Conservation (phyloP, 2,329 filamentous ascomycete genomes). For the Aurifilum marmelostoma region DNA sequence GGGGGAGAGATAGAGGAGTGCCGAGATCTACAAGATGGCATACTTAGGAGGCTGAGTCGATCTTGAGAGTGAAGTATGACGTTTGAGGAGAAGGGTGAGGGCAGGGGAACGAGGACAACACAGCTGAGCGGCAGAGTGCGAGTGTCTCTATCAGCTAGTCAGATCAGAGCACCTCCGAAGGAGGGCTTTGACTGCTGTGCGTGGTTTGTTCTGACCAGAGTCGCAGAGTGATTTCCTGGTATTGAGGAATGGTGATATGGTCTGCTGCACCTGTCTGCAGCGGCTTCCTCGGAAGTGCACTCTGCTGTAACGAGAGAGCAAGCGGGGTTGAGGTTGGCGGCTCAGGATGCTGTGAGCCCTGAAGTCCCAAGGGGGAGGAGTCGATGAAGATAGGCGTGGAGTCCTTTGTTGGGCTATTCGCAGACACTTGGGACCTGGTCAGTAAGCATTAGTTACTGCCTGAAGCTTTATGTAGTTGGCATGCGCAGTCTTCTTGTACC, state of each 20-base stretch:
- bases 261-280: background rate
- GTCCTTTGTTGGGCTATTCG: background rate
- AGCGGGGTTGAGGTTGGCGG: background rate
- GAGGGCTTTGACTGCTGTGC: background rate
- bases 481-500: background rate
- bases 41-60: slow-evolving; percentile 1
- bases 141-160: background rate
- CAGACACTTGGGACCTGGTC: background rate
- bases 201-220: background rate
- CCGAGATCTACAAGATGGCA: background rate
- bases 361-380: background rate
- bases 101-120: too few relatives aligned
- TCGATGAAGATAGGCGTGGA: too few relatives aligned
- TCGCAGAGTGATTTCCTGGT: background rate
- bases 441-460: background rate
- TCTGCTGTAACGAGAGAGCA: background rate
- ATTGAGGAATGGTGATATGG: background rate
- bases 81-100: too few relatives aligned
- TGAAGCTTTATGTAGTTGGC: background rate
- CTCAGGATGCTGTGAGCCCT: background rate
- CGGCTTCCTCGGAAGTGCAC: background rate
- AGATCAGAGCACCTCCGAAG: background rate
- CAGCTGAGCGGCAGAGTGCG: background rate
- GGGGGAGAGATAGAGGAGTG: slow-evolving; percentile 8
- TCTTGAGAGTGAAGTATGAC: background rate